Evolutionary conservation across 2,329 filamentous ascomycete species (phyloP).

Genomic region (Alternaria tenuissima): DNA sequence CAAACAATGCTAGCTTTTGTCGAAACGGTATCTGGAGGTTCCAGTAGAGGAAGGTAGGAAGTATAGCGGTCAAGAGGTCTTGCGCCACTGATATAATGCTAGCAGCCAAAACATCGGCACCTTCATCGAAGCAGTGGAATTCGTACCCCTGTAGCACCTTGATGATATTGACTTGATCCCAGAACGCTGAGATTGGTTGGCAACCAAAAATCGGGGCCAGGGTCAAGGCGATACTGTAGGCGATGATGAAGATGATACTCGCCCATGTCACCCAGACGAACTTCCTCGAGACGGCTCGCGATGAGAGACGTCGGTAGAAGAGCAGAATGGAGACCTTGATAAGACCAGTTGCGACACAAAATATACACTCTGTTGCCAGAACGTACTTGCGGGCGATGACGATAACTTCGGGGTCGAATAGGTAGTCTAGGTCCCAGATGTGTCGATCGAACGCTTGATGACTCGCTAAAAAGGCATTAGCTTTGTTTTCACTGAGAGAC

Average conservation of each 20-base stretch:
- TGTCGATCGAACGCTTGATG: constrained; percentile 35
- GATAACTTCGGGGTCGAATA: constrained; percentile 16
- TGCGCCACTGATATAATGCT: constrained; percentile 39
- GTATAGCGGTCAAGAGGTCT: constrained; percentile 41
- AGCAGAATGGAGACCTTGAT: constrained; percentile 48
- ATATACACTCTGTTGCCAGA: constrained; percentile 36
- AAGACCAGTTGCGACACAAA: constrained; percentile 38
- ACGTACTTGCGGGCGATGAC: constrained; percentile 38
- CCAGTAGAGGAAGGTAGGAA: constrained; percentile 46
- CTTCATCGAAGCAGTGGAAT: constrained; percentile 45
- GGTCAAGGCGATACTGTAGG: constrained; percentile 37
- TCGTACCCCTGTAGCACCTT: constrained; percentile 34
- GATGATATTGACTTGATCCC: constrained; percentile 34
- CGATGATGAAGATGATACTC: constrained; percentile 38
- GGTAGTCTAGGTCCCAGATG: constrained; percentile 35
- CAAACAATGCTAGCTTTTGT: constrained; percentile 41
- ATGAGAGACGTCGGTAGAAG: constrained; percentile 41
- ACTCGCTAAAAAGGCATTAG: constrained; percentile 27
- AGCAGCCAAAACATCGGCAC: constrained; percentile 39
- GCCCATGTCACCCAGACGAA: constrained; percentile 39
- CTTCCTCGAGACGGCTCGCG: constrained; percentile 33
- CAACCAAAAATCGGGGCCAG: constrained; percentile 42
- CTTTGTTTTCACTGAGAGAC: neutral
- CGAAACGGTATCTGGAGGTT: constrained; percentile 39
- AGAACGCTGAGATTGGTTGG: constrained; percentile 42